These are phyloP conservation scores for Agaricus sinodeliciosus DNA, from an alignment of 768 basidiomycete genomes.

Conservation along the genomic window DNA sequence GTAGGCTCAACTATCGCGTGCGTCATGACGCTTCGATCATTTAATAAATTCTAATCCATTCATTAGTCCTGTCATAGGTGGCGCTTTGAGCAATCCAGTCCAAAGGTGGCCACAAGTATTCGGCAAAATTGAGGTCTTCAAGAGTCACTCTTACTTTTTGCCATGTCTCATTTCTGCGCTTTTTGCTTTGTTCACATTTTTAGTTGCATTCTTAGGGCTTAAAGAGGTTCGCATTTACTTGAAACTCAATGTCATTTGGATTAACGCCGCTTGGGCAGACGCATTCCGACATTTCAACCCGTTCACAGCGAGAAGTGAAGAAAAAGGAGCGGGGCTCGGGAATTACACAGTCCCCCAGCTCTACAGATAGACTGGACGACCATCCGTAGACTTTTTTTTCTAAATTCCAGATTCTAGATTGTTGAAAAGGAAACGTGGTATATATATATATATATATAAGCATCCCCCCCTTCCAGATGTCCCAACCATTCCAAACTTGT, in stretches of 20 bases:
- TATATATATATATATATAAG: no score
- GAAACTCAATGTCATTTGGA: background rate
- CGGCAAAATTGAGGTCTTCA: conserved; percentile 32
- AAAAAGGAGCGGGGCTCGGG: background rate
- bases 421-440: no score
- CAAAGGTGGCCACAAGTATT: conserved; percentile 54
- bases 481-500: no score
- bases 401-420: no score
- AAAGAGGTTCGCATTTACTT: conserved; percentile 32
- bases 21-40: conserved; percentile 1
- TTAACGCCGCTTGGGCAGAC: conserved; percentile 18
- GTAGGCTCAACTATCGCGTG: conserved; percentile 26
- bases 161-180: conserved; percentile 36
- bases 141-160: conserved; percentile 38
- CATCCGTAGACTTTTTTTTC: no score
- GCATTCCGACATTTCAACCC: conserved; percentile 20
- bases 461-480: no score
- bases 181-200: conserved; percentile 28
- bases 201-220: conserved; percentile 28
- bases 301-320: background rate
- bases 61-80: conserved; percentile 58
- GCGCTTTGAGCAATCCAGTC: conserved; percentile 52
- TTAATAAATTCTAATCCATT: background rate
- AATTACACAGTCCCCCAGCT: background rate
- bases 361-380: conserved; percentile 2